These are phyloP conservation scores for Brachypodium distachyon DNA, from an alignment of 202 grass and related monocot species.

Conservation along the genomic window DNA sequence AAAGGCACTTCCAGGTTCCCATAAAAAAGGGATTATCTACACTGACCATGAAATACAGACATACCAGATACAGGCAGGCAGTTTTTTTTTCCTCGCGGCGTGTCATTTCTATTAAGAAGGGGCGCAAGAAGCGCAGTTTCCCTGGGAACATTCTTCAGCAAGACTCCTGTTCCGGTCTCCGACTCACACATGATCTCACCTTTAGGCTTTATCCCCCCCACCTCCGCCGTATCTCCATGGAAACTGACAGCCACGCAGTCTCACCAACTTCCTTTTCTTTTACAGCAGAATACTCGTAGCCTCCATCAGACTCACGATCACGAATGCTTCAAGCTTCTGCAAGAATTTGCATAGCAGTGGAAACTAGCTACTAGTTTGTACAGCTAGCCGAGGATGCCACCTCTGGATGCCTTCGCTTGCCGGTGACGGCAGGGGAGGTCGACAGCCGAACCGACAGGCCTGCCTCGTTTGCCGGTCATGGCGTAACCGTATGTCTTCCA, in stretches of 20 bases:
- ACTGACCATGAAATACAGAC: neutral
- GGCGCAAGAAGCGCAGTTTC: constrained; percentile 10
- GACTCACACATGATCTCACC: constrained; percentile 11
- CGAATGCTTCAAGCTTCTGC: constrained; percentile 28
- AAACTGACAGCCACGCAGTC: neutral
- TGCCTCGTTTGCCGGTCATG: constrained; percentile 12
- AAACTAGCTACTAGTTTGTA: neutral
- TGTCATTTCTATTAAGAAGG: too few relatives aligned
- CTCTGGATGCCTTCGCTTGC: constrained; percentile 19
- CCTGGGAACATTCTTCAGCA: constrained; percentile 11
- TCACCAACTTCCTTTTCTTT: neutral
- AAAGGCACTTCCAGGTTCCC: neutral
- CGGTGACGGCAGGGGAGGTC: constrained; percentile 1
- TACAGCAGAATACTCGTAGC: neutral
- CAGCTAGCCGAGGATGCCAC: neutral
- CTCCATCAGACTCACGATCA: neutral
- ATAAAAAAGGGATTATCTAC: neutral
- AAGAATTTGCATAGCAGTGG: neutral
- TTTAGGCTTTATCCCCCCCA: constrained; percentile 14
- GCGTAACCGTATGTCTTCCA: constrained; percentile 41
- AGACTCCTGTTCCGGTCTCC: constrained; percentile 10
- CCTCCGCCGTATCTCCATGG: neutral
- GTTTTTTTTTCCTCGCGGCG: too few relatives aligned
- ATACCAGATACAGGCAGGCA: too few relatives aligned
- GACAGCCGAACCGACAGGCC: neutral